Evolutionary conservation across 139 green algal genomes (phyloP), one percentile per base, ranked within the genome.

Genomic region (Tetradesmus lagerheimii): DNA sequence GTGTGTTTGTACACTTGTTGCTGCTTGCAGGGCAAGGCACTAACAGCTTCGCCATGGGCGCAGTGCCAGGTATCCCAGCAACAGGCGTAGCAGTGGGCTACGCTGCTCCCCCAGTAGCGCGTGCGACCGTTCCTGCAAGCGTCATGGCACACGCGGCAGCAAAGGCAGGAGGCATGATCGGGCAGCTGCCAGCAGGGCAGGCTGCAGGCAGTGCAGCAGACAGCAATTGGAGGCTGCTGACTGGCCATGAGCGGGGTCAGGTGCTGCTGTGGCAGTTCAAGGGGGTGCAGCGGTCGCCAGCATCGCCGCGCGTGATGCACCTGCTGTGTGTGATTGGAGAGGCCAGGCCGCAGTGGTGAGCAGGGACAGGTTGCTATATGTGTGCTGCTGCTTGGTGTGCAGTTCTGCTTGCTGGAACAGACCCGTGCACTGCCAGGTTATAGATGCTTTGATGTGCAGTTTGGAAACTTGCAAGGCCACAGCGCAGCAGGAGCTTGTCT

Each of bases 191-290:
- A 20, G 31, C 67, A 78, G 67, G n/a, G 45, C 23, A 35, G n/a
- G 15, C 31, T 71, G 45, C 45, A 43, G 79, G 25, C 6, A 85
- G 41, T 37, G 79, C 79, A 85, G 79, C 79, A 85, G 79, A 67
- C 41, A 71, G 41, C 45, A 71, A 31, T 20, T 86, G 80, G 82
- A 50, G 82, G 57, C 57, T 87, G 50, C 57, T 87, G 82, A 67
- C 66, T 41, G 84, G 84, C 35, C 84, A 89, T 62, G 84, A 89
- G 64, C n/a, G 84, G 23, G 84, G 84, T 8, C 84, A 89, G 66
- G 84, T 89, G 66, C 27, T 89, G 84, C 37, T 89, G 38, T 89
- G 84, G 84, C 84, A 89, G 66, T 11, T 87, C n/a, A 71, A 74
- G 41, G 79, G 79, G 14, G 79, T 85, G 39, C 50, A 47, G 57